Evolutionary conservation across 768 basidiomycete species (phyloP), one percentile per base, ranked within the genome.

Genomic region (Mrakia hoshinonis): DNA sequence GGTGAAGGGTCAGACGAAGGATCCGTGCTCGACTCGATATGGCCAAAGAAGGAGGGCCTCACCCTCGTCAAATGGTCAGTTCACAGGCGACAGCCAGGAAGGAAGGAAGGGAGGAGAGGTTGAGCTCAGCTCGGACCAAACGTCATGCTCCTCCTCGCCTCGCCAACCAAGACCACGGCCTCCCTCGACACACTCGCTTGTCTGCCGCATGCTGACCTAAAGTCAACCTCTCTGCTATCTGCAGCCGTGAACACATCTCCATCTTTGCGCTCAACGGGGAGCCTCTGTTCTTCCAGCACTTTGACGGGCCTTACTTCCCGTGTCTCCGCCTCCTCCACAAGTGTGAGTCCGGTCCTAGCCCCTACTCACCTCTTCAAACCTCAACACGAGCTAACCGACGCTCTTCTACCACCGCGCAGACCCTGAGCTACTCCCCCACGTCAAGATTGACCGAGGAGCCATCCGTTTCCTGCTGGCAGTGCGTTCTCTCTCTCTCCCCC

Each of bases 11-110:
- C 29, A 0, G 76, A 70, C 22, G 76, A 75, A 34, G 76, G 73
- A 2, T 84, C 86, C 51, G 86, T 87, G 2, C 82, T 98, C 38
- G 96, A 99, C 78, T 85, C 85, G 76, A 85, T 99, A 65, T 99
- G 96, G 96, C 92, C 94, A 3, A 99, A 98, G 89, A 99, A 98
- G 83, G 95, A 97, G 83, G 84, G 88, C 2, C 83, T 97, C 60
- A 87, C 89, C 5, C 88, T 90, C 76, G 91, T 93, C 73, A 98
- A 98, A 83, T 98, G 96, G 95, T 93, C 29, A 64, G 82, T 78
- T 20, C 12, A 13, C 4, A 31, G n/a, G 15, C 15, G 3, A 43
- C 43, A 49, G 24, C 15, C 29, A 12, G 31, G 31, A 7, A 62
- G 22, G 12, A 7, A 52, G 51, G 60, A 12, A 62, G 60, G n/a